Evolutionary conservation across 2,329 filamentous ascomycete species (phyloP).

Genomic region (Pyricularia sp.): DNA sequence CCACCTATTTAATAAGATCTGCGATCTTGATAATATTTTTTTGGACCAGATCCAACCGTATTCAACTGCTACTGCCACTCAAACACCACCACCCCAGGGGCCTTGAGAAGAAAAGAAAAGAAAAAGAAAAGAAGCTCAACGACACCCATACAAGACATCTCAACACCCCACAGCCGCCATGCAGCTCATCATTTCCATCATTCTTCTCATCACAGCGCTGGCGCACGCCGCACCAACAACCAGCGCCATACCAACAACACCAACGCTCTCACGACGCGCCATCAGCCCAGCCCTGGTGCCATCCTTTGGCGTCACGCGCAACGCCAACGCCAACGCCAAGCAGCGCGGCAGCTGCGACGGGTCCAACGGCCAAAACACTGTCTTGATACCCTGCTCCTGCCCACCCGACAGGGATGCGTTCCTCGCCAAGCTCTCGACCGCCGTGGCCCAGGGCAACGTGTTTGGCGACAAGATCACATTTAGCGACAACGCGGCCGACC

Average conservation of each 20-base stretch:
- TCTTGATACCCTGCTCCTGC: slow-evolving; percentile 12
- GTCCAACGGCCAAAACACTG: slow-evolving; percentile 1
- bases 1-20: neutral
- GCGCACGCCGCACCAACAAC: neutral
- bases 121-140: too few species aligned
- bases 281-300: slow-evolving; percentile 2
- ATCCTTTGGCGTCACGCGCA: slow-evolving; percentile 2
- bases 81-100: too few species aligned
- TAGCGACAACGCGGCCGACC: slow-evolving; percentile 9
- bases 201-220: neutral
- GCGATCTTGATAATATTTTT: neutral
- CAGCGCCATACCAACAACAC: neutral
- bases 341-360: slow-evolving; percentile 9
- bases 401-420: slow-evolving; percentile 10
- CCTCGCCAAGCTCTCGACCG: slow-evolving; percentile 8
- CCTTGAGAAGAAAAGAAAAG: too few species aligned
- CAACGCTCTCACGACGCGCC: neutral
- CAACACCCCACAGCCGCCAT: neutral
- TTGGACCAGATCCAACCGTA: neutral
- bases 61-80: neutral
- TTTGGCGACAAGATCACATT: slow-evolving; percentile 8
- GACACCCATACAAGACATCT: too few species aligned
- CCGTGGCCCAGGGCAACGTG: slow-evolving; percentile 8
- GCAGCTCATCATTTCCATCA: neutral
- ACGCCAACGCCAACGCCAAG: neutral